Base-by-base conservation (phyloP, 2,329 filamentous ascomycete species). In the Didymella sp. region DNA sequence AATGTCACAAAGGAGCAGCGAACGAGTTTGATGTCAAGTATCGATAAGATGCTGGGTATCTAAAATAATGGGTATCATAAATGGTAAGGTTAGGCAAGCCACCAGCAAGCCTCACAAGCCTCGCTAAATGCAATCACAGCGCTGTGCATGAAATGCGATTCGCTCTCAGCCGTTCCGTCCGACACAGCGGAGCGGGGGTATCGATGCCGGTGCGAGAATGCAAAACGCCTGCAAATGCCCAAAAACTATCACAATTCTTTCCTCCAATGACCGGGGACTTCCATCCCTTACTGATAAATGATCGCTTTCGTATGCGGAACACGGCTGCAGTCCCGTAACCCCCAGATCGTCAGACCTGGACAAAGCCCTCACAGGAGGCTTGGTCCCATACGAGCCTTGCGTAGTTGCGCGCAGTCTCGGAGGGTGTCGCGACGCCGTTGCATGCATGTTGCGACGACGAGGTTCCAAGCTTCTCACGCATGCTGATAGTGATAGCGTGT, bases 11-110 rank as follows among this genome's bases (percentile, higher is more conserved):
- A 21, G 31, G 40, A 48, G 38, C 33, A 46, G 25, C 11, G 33
- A 11, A 33, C 15, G 30, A 13, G 44, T 31, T 19, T 33, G 30
- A 45, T 25, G 30, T 48, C 6, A 55, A 44, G n/a, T 25, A 55
- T 63, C 21, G 56, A 58, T 60, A 56, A 46, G 56, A 37, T 51
- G 52, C 51, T 54, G 54, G 54, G 64, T 68, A 69, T 67, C 66
- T 63, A 59, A 65, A 53, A 49, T 58, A 40, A 53, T 51, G 58
- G 72, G 71, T 73, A 73, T 74, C 71, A 68, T 62, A 67, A 62
- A 60, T 57, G 62, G 68, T 61, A 69, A 69, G 56, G 68, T 54
- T 63, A 63, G 64, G 56, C 60, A 64, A 68, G 69, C 68, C 68
- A 71, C 64, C 41, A 55, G 51, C 54, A 60, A 55, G 56, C 62